phyloP scores from a whole-genome alignment of 768 basidiomycete species.

The Rickenella mellea region DNA sequence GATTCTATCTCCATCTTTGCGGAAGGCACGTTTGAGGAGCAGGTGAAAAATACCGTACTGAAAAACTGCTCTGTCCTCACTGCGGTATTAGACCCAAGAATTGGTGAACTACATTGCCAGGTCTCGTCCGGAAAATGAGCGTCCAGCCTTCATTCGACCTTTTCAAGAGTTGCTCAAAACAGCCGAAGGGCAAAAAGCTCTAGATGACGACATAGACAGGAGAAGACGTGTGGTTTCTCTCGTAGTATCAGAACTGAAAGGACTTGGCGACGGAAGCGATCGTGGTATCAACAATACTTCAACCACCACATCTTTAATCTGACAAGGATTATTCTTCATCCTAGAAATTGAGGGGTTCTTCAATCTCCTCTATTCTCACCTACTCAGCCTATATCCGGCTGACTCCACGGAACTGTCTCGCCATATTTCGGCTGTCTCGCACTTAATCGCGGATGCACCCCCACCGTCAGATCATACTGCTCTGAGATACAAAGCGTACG shows the following conservation, averaged over 20 bases:
- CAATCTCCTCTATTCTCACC: constrained; percentile 70
- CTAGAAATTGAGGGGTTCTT: constrained; percentile 83
- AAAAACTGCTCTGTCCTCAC: background rate
- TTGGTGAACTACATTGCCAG: constrained; percentile 67
- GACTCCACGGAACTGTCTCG: constrained; percentile 47
- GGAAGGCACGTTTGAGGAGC: constrained; percentile 84
- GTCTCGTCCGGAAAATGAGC: constrained; percentile 59
- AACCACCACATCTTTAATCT: background rate
- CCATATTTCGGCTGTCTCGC: constrained; percentile 33
- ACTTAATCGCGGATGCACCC: constrained; percentile 24
- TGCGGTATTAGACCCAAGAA: constrained; percentile 52
- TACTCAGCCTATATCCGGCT: constrained; percentile 48
- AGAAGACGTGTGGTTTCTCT: constrained; percentile 48
- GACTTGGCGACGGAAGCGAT: constrained; percentile 68
- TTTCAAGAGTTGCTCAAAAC: constrained; percentile 53
- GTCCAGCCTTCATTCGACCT: constrained; percentile 47
- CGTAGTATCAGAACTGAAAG: constrained; percentile 52
- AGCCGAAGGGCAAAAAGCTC: constrained; percentile 39
- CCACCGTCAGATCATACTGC: constrained; percentile 39
- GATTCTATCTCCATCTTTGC: constrained; percentile 81
- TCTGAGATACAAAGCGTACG: constrained; percentile 73
- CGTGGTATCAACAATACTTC: constrained; percentile 41
- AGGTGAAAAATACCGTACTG: constrained; percentile 34
- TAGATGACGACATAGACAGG: constrained; percentile 44
- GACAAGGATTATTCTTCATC: constrained; percentile 1